Evolutionary conservation across 176 grass and related monocot genomes (phyloP), one percentile per base, ranked within the genome.

Genomic region (Thinopyrum elongatum): DNA sequence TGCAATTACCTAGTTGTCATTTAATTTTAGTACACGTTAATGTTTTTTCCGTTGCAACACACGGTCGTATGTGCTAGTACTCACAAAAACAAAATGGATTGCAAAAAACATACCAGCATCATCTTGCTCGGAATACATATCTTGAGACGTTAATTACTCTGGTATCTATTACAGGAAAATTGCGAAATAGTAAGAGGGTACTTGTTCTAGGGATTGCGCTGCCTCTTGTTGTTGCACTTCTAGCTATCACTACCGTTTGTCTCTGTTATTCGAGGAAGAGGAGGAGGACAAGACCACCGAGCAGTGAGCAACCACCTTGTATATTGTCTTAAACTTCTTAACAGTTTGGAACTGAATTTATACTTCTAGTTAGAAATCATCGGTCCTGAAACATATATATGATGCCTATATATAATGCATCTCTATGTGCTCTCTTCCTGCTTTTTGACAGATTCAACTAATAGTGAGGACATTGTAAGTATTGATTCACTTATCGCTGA

Each of bases 401-500:
- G 13, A 13, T 47, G 44, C 44, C 13, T 47, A 14, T 70, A 11
- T 39, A 60, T 46, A 81, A 22, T 74, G 8, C 47, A 33, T 63
- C 13, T 10, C 5, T 14, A 30, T 71, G 22, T 65, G 17, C 46
- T 49, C 46, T 19, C 51, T 55, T 38, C 51, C 17, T 61, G 41
- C 38, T 10, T 58, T 58, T 53, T 77, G 10, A 84, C 61, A 93
- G 93, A 85, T 91, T 67, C 76, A 22, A 34, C 75, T 72, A 15
- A 69, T 8, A 19, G 23, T 19, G 58, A 87, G 10, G 58, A 85
- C 19, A 73, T 83, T 47, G 42, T 69, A 68, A 84, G 39, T 70
- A 60, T 81, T 19, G 39, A 89, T 46, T 95, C 91, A n/a, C 80
- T 91, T 82, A 65, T 91, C 17, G n/a, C 93, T 15, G 73, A 89